Evolutionary conservation across 78 protist genomes (phyloP).

Genomic region (Dictyostelium firmibasis): DNA sequence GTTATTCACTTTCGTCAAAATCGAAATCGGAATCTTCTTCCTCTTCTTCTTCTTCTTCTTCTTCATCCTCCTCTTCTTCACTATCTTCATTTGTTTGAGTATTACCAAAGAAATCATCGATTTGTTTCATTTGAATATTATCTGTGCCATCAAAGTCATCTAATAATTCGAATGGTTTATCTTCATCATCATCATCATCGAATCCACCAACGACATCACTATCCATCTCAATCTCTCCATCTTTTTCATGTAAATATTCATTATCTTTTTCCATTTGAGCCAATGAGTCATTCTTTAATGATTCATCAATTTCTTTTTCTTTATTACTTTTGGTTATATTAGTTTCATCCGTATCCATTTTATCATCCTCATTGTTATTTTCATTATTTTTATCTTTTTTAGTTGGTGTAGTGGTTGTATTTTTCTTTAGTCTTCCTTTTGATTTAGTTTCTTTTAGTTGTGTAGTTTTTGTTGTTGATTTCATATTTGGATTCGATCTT

Average conservation of each 20-base stretch:
- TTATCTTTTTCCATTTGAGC: slow-evolving; percentile 8
- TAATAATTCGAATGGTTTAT: background rate
- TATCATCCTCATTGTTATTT: background rate
- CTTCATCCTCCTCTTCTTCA: background rate
- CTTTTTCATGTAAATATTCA: background rate
- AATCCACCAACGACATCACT: background rate
- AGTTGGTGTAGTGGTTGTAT: background rate
- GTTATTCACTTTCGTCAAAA: background rate
- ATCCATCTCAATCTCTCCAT: background rate
- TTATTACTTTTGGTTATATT: background rate
- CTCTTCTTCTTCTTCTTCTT: slow-evolving; percentile 8
- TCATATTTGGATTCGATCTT: background rate
- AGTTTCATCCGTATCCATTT: background rate
- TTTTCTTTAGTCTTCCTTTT: background rate
- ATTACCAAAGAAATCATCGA: background rate
- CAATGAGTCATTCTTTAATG: background rate
- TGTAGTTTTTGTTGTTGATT: background rate
- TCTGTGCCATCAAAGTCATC: background rate
- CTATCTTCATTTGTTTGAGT: background rate
- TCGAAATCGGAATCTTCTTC: background rate
- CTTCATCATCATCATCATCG: background rate
- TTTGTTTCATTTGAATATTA: background rate
- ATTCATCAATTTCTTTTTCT: background rate
- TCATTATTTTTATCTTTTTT: background rate
- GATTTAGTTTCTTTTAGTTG: background rate